phyloP scores from a whole-genome alignment of 2,329 filamentous ascomycete species.

The Emericellopsis atlantica region DNA sequence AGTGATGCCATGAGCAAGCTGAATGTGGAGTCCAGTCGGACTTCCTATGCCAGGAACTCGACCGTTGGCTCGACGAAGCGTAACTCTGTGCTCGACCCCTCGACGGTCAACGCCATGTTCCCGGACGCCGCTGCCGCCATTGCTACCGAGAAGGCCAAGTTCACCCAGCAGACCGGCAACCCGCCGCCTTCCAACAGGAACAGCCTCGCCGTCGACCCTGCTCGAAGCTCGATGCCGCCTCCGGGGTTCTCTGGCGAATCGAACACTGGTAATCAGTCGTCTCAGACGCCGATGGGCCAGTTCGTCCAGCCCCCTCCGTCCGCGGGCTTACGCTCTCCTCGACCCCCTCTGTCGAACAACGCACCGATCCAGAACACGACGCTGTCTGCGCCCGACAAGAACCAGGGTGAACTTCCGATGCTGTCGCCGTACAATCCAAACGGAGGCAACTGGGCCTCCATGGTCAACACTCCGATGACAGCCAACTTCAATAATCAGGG shows the following conservation, averaged over 20 bases:
- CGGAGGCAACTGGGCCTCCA: conserved; percentile 94
- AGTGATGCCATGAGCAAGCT: conserved; percentile 96
- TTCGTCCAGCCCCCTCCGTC: conserved; percentile 75
- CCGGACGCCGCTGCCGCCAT: conserved; percentile 97
- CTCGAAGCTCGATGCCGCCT: conserved; percentile 62
- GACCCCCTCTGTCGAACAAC: conserved; percentile 54
- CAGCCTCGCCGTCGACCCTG: conserved; percentile 60
- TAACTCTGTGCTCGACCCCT: conserved; percentile 86
- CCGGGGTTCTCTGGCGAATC: conserved; percentile 55
- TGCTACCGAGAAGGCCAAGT: conserved; percentile 94
- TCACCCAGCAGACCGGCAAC: conserved; percentile 87
- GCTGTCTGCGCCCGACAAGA: conserved; percentile 56
- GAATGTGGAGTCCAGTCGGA: conserved; percentile 74
- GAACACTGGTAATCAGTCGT: conserved; percentile 10
- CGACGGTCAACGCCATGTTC: conserved; percentile 97
- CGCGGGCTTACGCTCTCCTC: conserved; percentile 65
- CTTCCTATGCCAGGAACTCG: conserved; percentile 72
- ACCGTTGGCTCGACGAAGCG: conserved; percentile 66
- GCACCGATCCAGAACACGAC: conserved; percentile 74
- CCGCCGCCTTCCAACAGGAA: conserved; percentile 86
- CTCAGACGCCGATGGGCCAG: conserved; percentile 79
- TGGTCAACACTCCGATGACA: conserved; percentile 96
- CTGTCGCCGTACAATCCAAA: conserved; percentile 72
- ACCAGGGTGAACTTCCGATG: conserved; percentile 60
- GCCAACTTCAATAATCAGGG: conserved; percentile 50